These are phyloP conservation scores for Nasturtium officinale DNA, from an alignment of 345 rosid species.

Conservation along the genomic window DNA sequence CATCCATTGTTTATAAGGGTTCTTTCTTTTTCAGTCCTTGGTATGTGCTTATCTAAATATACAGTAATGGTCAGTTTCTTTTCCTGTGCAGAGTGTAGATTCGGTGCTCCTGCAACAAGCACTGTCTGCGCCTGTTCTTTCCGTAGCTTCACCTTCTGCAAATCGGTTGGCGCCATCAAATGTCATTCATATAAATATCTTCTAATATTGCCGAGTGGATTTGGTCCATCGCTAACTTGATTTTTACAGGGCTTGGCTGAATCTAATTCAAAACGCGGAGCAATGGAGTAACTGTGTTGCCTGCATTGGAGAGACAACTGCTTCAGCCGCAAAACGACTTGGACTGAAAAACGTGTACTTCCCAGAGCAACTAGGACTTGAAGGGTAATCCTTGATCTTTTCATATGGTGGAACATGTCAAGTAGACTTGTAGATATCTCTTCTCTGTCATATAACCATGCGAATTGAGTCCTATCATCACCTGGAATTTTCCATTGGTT, in stretches of 20 bases:
- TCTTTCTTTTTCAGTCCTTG: conserved; percentile 3
- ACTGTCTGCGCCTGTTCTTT: conserved; percentile 68
- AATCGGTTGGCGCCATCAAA: conserved; percentile 47
- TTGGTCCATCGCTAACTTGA: conserved; percentile 22
- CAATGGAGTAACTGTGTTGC: conserved; percentile 70
- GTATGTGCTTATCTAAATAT: conserved; percentile 16
- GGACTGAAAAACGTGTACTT: conserved; percentile 74
- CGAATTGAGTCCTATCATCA: neutral
- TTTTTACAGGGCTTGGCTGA: conserved; percentile 75
- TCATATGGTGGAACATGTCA: neutral
- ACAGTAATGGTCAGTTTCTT: conserved; percentile 22
- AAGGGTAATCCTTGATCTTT: conserved; percentile 61
- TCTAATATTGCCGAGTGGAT: neutral
- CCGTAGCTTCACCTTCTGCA: conserved; percentile 97
- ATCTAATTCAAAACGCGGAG: conserved; percentile 58
- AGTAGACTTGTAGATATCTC: neutral
- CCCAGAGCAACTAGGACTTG: conserved; percentile 80
- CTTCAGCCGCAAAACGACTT: conserved; percentile 71
- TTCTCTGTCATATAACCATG: neutral
- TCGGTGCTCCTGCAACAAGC: conserved; percentile 61
- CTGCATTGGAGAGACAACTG: conserved; percentile 97
- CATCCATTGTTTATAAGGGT: neutral
- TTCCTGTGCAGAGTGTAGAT: conserved; percentile 62
- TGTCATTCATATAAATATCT: neutral
- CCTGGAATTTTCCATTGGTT: conserved; percentile 13